Evolutionary conservation across 495 filamentous ascomycete species (phyloP).

Genomic region (Articulospora tetracladia): DNA sequence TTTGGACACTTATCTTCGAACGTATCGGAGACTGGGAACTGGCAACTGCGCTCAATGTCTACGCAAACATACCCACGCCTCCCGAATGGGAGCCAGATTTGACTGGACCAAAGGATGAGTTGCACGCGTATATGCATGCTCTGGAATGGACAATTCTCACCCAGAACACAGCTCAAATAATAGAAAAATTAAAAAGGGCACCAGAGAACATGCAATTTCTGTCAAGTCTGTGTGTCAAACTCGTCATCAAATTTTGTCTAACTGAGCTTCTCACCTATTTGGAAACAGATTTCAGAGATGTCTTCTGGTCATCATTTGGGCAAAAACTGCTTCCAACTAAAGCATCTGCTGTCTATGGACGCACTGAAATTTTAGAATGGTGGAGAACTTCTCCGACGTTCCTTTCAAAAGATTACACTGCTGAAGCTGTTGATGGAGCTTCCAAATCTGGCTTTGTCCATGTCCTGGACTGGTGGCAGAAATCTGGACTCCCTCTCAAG

Average conservation of each 20-base stretch:
- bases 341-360: constrained; percentile 81
- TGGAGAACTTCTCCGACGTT: constrained; percentile 77
- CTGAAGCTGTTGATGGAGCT: constrained; percentile 83
- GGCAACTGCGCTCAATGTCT: constrained; percentile 73
- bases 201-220: constrained; percentile 67
- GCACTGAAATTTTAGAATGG: constrained; percentile 81
- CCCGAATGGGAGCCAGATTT: constrained; percentile 58
- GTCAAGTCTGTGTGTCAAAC: constrained; percentile 75
- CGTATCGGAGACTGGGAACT: constrained; percentile 86
- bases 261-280: constrained; percentile 75
- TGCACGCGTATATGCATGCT: constrained; percentile 50
- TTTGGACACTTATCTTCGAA: constrained; percentile 86
- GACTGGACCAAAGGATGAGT: constrained; percentile 39
- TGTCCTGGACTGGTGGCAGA: constrained; percentile 88
- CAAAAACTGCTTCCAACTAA: constrained; percentile 80
- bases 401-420: constrained; percentile 65
- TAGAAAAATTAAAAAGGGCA: constrained; percentile 59
- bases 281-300: constrained; percentile 68
- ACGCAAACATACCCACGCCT: constrained; percentile 69
- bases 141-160: constrained; percentile 82
- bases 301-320: constrained; percentile 79
- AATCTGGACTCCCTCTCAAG: constrained; percentile 72
- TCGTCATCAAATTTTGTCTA: constrained; percentile 82
- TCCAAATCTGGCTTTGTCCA: constrained; percentile 77
- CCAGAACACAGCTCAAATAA: constrained; percentile 60